phyloP scores from a whole-genome alignment of 495 filamentous ascomycete genomes.

The Cercophora newfieldiana region DNA sequence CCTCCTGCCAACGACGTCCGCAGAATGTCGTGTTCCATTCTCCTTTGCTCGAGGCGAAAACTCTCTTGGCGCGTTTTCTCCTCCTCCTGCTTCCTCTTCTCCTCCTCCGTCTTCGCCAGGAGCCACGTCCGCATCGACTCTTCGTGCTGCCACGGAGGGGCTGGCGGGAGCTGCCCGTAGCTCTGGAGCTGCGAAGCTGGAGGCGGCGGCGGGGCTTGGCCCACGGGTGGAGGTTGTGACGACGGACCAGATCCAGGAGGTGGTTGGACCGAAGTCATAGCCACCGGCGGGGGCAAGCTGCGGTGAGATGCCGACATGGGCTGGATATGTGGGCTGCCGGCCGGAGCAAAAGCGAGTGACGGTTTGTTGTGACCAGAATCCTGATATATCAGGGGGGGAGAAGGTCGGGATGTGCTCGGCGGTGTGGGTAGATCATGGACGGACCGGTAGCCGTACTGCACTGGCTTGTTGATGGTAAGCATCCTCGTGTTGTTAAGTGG shows the following conservation, averaged over 20 bases:
- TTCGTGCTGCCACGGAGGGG: conserved; percentile 75
- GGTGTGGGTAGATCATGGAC: conserved; percentile 70
- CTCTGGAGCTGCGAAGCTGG: conserved; percentile 42
- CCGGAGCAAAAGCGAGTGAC: conserved; percentile 38
- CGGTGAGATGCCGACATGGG: conserved; percentile 73
- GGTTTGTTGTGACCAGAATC: conserved; percentile 46
- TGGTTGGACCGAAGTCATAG: conserved; percentile 63
- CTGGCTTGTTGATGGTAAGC: conserved; percentile 70
- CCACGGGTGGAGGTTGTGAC: conserved; percentile 30
- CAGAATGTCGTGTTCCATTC: conserved; percentile 77
- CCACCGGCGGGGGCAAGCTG: conserved; percentile 71
- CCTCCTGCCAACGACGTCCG: conserved; percentile 76
- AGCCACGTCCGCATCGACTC: conserved; percentile 83
- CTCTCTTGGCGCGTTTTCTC: conserved; percentile 83
- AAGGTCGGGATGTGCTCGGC: conserved; percentile 59
- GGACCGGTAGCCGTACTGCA: conserved; percentile 64
- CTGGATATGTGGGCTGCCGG: conserved; percentile 46
- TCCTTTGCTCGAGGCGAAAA: conserved; percentile 75
- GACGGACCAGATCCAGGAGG: conserved; percentile 34
- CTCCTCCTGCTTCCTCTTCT: conserved; percentile 83
- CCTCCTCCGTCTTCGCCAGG: conserved; percentile 80
- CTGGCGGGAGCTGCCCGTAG: conserved; percentile 61
- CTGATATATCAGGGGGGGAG: conserved; percentile 56
- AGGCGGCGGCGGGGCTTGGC: conserved; percentile 39
- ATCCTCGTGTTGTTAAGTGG: conserved; percentile 49